phyloP scores from a whole-genome alignment of 2,329 filamentous ascomycete species.

The Thielaviopsis euricoi region DNA sequence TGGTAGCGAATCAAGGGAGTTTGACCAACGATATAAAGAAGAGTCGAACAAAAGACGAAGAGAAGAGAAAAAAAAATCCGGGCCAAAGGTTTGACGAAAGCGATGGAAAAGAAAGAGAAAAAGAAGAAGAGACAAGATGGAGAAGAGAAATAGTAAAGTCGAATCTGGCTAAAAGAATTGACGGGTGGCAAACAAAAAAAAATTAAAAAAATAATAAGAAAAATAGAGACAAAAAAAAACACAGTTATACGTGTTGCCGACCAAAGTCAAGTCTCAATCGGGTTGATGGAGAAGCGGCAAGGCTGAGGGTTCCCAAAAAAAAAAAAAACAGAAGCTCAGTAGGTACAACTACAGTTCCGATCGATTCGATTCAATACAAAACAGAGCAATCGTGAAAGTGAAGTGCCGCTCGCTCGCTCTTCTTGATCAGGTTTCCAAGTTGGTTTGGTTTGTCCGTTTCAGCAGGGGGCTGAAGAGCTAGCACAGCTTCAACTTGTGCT shows the following conservation, averaged over 20 bases:
- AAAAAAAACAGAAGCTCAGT: no score
- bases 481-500: no score
- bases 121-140: background rate
- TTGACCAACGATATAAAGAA: background rate
- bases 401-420: no score
- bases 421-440: no score
- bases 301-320: no score
- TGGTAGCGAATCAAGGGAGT: no score
- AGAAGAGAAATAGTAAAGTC: background rate
- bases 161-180: background rate
- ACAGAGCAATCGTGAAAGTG: no score
- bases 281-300: background rate
- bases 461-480: background rate
- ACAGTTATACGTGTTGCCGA: background rate
- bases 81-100: no score
- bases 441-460: background rate
- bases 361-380: no score
- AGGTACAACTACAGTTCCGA: no score
- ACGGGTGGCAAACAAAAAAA: background rate
- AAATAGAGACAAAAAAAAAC: background rate
- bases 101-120: background rate
- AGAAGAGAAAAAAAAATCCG: background rate
- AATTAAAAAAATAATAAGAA: background rate
- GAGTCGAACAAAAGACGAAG: background rate
- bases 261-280: no score